Evolutionary conservation across 306 rosid species (phyloP).

Genomic region (Vigna reflexopilosa): DNA sequence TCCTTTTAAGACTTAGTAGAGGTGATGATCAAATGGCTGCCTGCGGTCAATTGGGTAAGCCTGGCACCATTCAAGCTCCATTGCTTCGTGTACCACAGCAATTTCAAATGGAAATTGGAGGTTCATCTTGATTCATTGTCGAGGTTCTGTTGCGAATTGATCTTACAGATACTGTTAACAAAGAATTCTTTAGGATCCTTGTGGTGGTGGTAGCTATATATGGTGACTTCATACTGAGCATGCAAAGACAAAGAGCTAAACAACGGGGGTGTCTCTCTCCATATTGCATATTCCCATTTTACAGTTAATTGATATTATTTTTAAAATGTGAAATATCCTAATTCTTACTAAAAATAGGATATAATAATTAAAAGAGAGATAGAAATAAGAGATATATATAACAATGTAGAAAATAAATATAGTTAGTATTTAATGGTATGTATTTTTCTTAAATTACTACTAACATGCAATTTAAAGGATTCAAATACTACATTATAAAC

Average conservation of each 20-base stretch:
- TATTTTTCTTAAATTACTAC: too few species aligned
- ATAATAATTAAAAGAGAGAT: neutral
- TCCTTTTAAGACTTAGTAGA: slow-evolving; percentile 76
- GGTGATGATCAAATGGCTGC: slow-evolving; percentile 99
- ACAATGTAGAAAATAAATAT: too few species aligned
- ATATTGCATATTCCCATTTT: slow-evolving; percentile 3
- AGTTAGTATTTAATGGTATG: too few species aligned
- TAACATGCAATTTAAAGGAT: too few species aligned
- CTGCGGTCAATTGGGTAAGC: slow-evolving; percentile 93
- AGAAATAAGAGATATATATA: neutral
- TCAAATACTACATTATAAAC: too few species aligned
- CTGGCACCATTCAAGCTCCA: slow-evolving; percentile 78
- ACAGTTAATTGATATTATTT: neutral
- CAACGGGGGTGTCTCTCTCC: neutral
- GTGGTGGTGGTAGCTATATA: neutral
- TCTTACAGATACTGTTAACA: slow-evolving; percentile 13
- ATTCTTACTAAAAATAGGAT: neutral
- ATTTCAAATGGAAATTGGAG: slow-evolving; percentile 64
- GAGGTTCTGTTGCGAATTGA: slow-evolving; percentile 4
- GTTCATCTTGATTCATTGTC: slow-evolving; percentile 47
- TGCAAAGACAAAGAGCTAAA: neutral
- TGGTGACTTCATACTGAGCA: neutral
- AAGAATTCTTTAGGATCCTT: slow-evolving; percentile 3
- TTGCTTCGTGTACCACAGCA: slow-evolving; percentile 78
- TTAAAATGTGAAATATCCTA: neutral